Evolutionary conservation across 495 filamentous ascomycete genomes (phyloP).

Genomic region (Aspergillus incahuasiensis): DNA sequence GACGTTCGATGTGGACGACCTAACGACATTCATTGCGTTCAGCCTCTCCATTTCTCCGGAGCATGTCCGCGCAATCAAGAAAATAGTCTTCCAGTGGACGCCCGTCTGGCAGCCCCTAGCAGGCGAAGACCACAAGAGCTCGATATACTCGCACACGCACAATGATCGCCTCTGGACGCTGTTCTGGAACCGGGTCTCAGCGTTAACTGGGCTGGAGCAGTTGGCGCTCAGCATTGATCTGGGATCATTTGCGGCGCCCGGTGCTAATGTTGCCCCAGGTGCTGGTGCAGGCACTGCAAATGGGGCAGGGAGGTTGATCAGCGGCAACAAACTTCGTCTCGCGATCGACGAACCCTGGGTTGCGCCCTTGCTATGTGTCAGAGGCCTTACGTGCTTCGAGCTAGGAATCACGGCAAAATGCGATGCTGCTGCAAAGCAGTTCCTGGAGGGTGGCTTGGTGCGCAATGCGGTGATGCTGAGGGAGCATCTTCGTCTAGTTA

Average conservation of each 20-base stretch:
- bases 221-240: slow-evolving; percentile 32
- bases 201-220: slow-evolving; percentile 18
- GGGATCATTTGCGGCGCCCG: slow-evolving; percentile 25
- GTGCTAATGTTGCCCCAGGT: neutral
- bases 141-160: slow-evolving; percentile 40
- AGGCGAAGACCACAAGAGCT: slow-evolving; percentile 29
- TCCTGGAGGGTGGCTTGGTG: slow-evolving; percentile 26
- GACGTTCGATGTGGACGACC: slow-evolving; percentile 39
- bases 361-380: slow-evolving; percentile 28
- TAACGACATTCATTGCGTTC: slow-evolving; percentile 41
- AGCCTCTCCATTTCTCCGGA: slow-evolving; percentile 14
- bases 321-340: slow-evolving; percentile 24
- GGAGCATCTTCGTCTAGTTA: slow-evolving; percentile 24
- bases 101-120: slow-evolving; percentile 36
- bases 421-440: slow-evolving; percentile 26
- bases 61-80: slow-evolving; percentile 18
- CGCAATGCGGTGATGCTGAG: slow-evolving; percentile 29
- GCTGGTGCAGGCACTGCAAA: neutral
- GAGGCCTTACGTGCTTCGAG: slow-evolving; percentile 33
- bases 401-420: slow-evolving; percentile 37
- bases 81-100: slow-evolving; percentile 34
- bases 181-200: slow-evolving; percentile 31
- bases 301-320: slow-evolving; percentile 12
- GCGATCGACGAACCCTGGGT: slow-evolving; percentile 29
- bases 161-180: slow-evolving; percentile 34